Evolutionary conservation across 495 filamentous ascomycete genomes (phyloP), one percentile per base, ranked within the genome.

Genomic region (Aspergillus campestris): DNA sequence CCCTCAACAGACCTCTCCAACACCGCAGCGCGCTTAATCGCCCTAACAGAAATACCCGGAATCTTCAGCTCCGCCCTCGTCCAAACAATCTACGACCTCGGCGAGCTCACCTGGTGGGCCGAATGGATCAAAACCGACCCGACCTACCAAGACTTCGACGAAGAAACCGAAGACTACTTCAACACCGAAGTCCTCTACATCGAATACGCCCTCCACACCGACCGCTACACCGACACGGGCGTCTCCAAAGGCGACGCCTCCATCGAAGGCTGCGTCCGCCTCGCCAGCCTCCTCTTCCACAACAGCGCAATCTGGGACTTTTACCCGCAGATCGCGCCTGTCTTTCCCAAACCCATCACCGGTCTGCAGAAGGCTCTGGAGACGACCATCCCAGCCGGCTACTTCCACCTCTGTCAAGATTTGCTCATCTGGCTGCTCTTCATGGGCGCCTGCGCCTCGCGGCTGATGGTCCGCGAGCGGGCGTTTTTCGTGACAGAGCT

Each of bases 221-320:
- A 71, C 45, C 67, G 70, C 8, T 85, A 81, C 52, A 81, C 77
- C 0, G 63, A 79, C 30, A 80, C 78, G 41, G 80, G 80, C 34
- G 78, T 77, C 11, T 70, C 79, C 8, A 77, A 74, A 42, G 79
- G 78, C 8, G 70, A 73, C 46, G 60, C 64, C 47, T 61, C 62
- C 7, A 69, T 71, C 51, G 67, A 71, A 44, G 70, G 70, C 40
- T 66, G 65, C 47, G 56, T 58, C 24, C 70, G 70, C 13, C 61
- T 71, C 7, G 68, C 67, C 13, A 64, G 64, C 36, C 59, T 73
- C 2, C 47, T 70, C 6, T 73, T 67, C 59, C 70, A 73, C 57
- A 73, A 71, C 52, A 69, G 55, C 31, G 59, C 58, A 31, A 69
- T 71, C 48, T 73, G 70, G 70, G 62, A 55, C 40, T 73, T 71